Percentiles rank a stretch among this genome's conserved stretches.
Conservation (phyloP, 2,329 filamentous ascomycete genomes). For the Grosmannia clavigera region DNA sequence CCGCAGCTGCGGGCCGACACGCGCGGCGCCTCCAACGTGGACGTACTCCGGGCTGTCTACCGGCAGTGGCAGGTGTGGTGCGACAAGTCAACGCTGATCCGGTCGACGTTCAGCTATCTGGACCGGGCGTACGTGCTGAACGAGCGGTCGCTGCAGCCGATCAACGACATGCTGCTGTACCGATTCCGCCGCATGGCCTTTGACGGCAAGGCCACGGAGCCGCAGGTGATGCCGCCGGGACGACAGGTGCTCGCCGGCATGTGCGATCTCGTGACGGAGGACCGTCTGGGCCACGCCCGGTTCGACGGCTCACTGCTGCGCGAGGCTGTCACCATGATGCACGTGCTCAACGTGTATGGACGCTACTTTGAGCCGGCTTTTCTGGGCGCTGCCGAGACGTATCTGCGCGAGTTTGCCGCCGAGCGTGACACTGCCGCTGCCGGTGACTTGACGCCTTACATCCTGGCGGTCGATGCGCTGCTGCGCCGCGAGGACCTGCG, state of each 20-base stretch:
- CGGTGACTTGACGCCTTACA: conserved; percentile 58
- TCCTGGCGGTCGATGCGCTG: conserved; percentile 54
- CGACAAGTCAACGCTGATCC: conserved; percentile 62
- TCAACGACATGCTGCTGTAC: conserved; percentile 69
- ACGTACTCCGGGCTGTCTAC: conserved; percentile 45
- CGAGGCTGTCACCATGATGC: conserved; percentile 68
- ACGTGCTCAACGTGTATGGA: conserved; percentile 71
- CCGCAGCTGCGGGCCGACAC: conserved; percentile 38
- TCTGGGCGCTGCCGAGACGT: conserved; percentile 52
- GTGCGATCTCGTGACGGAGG: conserved; percentile 61
- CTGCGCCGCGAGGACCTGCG: conserved; percentile 61
- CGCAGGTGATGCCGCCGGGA: conserved; percentile 16
- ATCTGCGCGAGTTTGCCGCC: conserved; percentile 58
- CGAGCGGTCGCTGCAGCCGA: conserved; percentile 53
- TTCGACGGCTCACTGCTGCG: conserved; percentile 57
- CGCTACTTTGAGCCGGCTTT: conserved; percentile 69
- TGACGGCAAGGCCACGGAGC: conserved; percentile 10
- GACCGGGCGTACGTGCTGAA: conserved; percentile 80
- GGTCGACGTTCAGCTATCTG: conserved; percentile 86
- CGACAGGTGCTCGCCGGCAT: conserved; percentile 42
- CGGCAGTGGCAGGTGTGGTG: conserved; percentile 67
- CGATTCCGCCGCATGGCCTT: conserved; percentile 58
- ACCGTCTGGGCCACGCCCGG: conserved; percentile 45
- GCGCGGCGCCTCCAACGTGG: conserved; percentile 42
- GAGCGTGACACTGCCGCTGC: conserved; percentile 45